Percentiles rank a stretch among this genome's conserved stretches.
phyloP scores from a whole-genome alignment of 106 monocot species.

The Agapanthus africanus region DNA sequence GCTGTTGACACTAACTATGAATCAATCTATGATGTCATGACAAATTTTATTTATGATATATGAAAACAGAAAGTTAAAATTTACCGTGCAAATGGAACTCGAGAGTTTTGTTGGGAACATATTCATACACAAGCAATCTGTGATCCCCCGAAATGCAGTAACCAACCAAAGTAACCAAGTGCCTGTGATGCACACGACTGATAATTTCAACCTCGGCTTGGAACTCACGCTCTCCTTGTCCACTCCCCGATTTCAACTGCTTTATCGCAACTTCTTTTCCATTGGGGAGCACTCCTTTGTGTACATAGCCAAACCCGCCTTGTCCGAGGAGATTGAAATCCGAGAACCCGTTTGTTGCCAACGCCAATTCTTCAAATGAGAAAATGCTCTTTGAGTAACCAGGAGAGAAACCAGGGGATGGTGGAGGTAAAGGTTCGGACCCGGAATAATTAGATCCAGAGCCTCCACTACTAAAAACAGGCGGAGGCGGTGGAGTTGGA shows the following conservation, averaged over 20 bases:
- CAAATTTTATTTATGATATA: background rate
- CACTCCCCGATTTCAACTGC: conserved; percentile 17
- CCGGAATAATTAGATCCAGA: conserved; percentile 3
- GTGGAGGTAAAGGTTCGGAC: conserved; percentile 10
- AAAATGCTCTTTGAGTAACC: conserved; percentile 12
- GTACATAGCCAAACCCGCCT: conserved; percentile 25
- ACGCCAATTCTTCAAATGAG: conserved; percentile 14
- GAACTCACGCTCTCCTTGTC: conserved; percentile 23
- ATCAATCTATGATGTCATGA: background rate
- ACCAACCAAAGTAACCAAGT: conserved; percentile 20
- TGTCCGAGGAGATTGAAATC: conserved; percentile 20
- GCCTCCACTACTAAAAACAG: background rate
- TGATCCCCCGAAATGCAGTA: conserved; percentile 15
- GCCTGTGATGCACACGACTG: conserved; percentile 21
- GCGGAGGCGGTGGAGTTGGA: background rate
- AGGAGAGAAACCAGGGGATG: conserved; percentile 3
- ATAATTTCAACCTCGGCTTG: conserved; percentile 22
- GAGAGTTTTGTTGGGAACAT: conserved; percentile 15
- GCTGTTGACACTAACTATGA: background rate
- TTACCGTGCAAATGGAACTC: conserved; percentile 20
- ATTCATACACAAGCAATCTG: conserved; percentile 23
- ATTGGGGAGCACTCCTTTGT: conserved; percentile 13
- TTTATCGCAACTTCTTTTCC: conserved; percentile 21
- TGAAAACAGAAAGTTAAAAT: background rate
- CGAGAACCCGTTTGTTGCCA: conserved; percentile 17